A percentile compares a stretch with the other conserved stretches of the same genome.
Evolutionary conservation across 768 basidiomycete genomes (phyloP).

Genomic region (Gelatoporia subvermispora): DNA sequence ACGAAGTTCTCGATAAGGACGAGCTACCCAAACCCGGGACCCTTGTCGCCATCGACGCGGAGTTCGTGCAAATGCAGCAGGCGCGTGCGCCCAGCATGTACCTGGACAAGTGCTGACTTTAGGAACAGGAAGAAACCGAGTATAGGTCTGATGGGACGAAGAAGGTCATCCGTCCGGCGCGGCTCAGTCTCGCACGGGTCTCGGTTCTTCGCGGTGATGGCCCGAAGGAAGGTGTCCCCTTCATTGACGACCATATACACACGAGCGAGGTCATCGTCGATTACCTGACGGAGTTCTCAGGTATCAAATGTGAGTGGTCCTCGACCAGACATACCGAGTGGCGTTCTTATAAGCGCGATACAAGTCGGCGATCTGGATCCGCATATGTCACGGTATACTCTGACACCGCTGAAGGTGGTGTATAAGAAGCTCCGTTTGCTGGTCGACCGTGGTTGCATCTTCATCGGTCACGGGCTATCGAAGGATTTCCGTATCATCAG

Average conservation of each 20-base stretch:
- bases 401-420: conserved; percentile 95
- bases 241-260: conserved; percentile 98
- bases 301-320: conserved; percentile 73
- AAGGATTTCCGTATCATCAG: conserved; percentile 99
- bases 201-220: conserved; percentile 90
- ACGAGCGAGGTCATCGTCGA: conserved; percentile 94
- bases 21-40: conserved; percentile 87
- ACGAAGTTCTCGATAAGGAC: conserved; percentile 61
- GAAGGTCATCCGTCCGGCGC: conserved; percentile 86
- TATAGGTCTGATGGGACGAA: conserved; percentile 92
- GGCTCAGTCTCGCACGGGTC: conserved; percentile 89
- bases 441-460: conserved; percentile 93
- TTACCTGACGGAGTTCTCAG: conserved; percentile 95
- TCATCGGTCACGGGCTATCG: conserved; percentile 94
- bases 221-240: conserved; percentile 74
- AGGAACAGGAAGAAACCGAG: conserved; percentile 83
- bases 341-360: not conserved
- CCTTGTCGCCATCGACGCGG: conserved; percentile 92
- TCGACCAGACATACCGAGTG: no score
- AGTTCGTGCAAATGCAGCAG: conserved; percentile 97
- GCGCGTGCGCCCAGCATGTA: conserved; percentile 29
- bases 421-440: conserved; percentile 95
- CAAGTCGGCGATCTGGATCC: conserved; percentile 92
- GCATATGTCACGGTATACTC: conserved; percentile 71
- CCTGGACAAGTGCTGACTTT: not conserved